These are phyloP conservation scores for Trametopsis cervina DNA, from an alignment of 768 basidiomycete genomes.

Conservation along the genomic window DNA sequence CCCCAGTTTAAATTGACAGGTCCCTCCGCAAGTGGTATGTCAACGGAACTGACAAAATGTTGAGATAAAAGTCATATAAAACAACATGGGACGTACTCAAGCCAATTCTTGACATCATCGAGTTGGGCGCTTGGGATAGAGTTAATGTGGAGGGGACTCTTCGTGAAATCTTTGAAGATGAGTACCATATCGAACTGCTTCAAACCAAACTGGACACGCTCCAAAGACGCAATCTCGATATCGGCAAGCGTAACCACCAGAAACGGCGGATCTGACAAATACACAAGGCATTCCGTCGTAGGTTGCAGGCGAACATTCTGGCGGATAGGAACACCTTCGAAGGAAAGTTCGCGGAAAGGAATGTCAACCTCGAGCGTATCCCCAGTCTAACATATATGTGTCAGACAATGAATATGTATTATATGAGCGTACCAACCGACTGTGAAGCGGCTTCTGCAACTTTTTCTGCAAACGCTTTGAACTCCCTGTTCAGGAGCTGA, in stretches of 20 bases:
- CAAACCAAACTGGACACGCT: slow-evolving; percentile 92
- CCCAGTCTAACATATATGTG: slow-evolving; percentile 42
- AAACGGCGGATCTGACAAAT: slow-evolving; percentile 93
- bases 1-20: slow-evolving; percentile 98
- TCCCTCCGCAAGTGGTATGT: slow-evolving; percentile 92
- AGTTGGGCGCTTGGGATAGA: slow-evolving; percentile 86
- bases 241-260: slow-evolving; percentile 90
- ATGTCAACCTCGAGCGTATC: slow-evolving; percentile 90
- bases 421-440: slow-evolving; percentile 54
- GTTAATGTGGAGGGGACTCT: slow-evolving; percentile 90
- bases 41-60: slow-evolving; percentile 84
- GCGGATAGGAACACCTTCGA: slow-evolving; percentile 94
- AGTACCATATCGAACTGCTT: slow-evolving; percentile 98
- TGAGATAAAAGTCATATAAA: too few relatives aligned
- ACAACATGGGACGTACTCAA: slow-evolving; percentile 61
- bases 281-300: slow-evolving; percentile 93
- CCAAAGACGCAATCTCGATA: slow-evolving; percentile 94
- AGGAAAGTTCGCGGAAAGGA: slow-evolving; percentile 95
- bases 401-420: neutral
- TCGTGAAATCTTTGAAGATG: slow-evolving; percentile 94
- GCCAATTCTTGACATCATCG: slow-evolving; percentile 98
- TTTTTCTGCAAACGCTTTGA: slow-evolving; percentile 89
- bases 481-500: slow-evolving; percentile 87
- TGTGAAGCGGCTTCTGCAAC: slow-evolving; percentile 76
- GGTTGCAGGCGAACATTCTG: slow-evolving; percentile 93